Evolutionary conservation across 352 stramenopile genomes (phyloP), one percentile per base, ranked within the genome.

Genomic region (Aphanomyces invadans): DNA sequence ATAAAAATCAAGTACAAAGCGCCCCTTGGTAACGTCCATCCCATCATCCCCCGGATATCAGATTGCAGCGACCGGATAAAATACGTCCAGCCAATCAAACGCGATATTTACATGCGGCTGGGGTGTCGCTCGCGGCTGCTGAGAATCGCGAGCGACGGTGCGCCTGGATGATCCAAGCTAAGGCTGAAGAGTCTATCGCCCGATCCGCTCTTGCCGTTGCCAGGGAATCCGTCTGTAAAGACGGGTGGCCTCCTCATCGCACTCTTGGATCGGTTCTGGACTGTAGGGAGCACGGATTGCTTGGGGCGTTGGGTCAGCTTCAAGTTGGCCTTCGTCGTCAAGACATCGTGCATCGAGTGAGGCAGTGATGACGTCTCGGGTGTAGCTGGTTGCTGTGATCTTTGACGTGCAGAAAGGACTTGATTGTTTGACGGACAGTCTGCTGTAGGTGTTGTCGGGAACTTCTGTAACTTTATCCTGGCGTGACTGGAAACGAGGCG

Each of bases 241-340:
- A 19, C 5, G 5, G 21, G 44, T 25, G 12, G 44, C 23, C 44
- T n/a, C 44, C 12, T n/a, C 12, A 25, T 19, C 5, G 44, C 21
- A n/a, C 12, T 26, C 12, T 52, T 52, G 44, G 12, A 25, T 9
- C 44, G 44, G 4, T 4, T 19, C 4, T 52, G 44, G 19, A 52
- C 44, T 9, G 44, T 52, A 19, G 44, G 44, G 12, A 52, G 44
- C 9, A 19, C 23, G 44, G 44, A n/a, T 21, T 7, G 7, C 36
- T 52, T 52, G 44, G 4, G 12, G 44, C 44, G 44, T 52, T 52
- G 44, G 44, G 44, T 52, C 19, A 52, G 44, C 19, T 52, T 52
- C 12, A 52, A 19, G 25, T 57, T 57, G 49, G 49, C 25, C n/a
- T 57, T 57, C 5, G 49, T 39, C 7, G 49, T 39, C 9, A 39